A percentile compares a stretch with the other conserved stretches of the same genome.
These are phyloP conservation scores for Alternaria viburni DNA, from an alignment of 2,329 filamentous ascomycete species.

Conservation along the genomic window DNA sequence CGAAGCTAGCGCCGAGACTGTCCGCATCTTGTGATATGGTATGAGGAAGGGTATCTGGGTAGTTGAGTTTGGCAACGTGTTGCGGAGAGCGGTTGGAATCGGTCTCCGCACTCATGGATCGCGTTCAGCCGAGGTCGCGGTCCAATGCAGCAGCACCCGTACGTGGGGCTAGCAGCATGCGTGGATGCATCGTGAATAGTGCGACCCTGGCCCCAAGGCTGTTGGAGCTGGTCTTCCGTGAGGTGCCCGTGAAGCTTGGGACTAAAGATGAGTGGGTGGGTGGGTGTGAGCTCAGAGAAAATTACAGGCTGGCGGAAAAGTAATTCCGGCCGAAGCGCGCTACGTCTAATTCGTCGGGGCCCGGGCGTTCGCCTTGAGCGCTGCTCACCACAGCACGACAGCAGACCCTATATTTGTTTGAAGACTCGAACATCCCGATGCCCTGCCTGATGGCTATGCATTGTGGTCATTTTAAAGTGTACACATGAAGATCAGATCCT, in stretches of 20 bases:
- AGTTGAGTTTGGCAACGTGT: conserved; percentile 24
- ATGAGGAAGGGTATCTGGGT: conserved; percentile 19
- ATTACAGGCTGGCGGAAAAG: conserved; percentile 18
- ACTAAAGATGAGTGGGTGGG: conserved; percentile 9
- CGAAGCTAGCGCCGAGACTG: conserved; percentile 34
- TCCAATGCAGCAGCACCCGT: conserved; percentile 14
- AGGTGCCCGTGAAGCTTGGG: conserved; percentile 12
- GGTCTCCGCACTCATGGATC: conserved; percentile 39
- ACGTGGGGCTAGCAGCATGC: conserved; percentile 1
- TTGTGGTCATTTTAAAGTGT: no score
- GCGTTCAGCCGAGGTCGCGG: conserved; percentile 43
- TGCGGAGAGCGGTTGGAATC: conserved; percentile 36
- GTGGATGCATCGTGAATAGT: conserved; percentile 7
- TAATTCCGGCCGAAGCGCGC: conserved; percentile 19
- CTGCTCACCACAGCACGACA: no score
- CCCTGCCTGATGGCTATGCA: no score
- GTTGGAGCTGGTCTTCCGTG: conserved; percentile 10
- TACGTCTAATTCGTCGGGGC: not conserved
- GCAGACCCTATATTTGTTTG: no score
- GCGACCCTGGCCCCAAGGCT: not conserved
- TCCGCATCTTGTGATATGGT: conserved; percentile 35
- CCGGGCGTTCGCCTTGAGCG: no score
- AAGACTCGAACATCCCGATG: no score
- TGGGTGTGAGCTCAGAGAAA: conserved; percentile 8
- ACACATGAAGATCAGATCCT: no score